Evolutionary conservation across 176 grass and related monocot genomes (phyloP).

Genomic region (Rhipidocladum racemiflorum): DNA sequence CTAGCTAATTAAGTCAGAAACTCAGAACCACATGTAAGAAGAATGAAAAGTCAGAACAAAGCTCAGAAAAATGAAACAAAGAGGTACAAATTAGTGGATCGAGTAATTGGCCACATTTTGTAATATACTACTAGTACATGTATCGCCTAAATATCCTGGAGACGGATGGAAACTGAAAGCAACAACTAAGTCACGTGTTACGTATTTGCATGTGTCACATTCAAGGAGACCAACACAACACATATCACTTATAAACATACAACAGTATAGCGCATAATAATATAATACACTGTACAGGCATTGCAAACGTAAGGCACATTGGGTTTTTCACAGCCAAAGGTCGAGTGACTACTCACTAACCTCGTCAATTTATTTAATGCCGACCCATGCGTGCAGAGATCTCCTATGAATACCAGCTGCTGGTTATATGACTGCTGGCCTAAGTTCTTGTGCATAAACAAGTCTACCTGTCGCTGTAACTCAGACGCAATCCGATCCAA

Average conservation of each 20-base stretch:
- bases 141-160: neutral
- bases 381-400: neutral
- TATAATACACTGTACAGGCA: too few relatives aligned
- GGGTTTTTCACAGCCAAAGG: too few relatives aligned
- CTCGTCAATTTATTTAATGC: neutral
- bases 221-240: neutral
- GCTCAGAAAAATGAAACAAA: neutral
- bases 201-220: neutral
- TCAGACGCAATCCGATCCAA: constrained; percentile 3
- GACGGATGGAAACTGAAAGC: neutral
- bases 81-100: neutral
- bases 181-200: neutral
- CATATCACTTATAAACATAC: neutral
- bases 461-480: neutral
- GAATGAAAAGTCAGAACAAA: neutral
- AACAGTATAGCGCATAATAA: neutral
- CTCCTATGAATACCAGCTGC: neutral
- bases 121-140: neutral
- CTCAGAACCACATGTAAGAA: neutral
- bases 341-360: neutral
- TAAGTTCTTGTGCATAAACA: neutral
- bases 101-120: neutral
- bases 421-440: neutral
- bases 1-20: neutral
- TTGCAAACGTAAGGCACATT: neutral